Conservation (phyloP, 768 basidiomycete genomes). For the Ramaria sp. region DNA sequence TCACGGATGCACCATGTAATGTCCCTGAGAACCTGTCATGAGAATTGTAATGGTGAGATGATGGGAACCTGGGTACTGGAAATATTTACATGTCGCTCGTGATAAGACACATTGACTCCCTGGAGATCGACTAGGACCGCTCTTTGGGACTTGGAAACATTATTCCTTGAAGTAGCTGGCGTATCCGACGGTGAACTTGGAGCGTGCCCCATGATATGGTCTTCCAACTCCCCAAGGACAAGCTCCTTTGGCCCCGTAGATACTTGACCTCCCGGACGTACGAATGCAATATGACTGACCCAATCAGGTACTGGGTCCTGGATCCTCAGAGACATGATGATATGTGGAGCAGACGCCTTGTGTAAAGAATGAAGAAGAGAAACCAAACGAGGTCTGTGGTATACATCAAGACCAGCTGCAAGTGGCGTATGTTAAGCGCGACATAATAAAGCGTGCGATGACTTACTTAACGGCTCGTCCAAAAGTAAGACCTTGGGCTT, state of each 20-base stretch:
- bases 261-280: constrained; percentile 34
- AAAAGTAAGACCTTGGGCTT: constrained; percentile 68
- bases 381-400: constrained; percentile 45
- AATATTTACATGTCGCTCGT: constrained; percentile 40
- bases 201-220: neutral
- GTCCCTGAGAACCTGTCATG: constrained; percentile 52
- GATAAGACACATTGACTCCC: constrained; percentile 63
- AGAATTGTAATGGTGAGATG: neutral
- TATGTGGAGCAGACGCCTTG: constrained; percentile 34
- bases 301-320: constrained; percentile 68
- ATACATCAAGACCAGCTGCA: constrained; percentile 66
- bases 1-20: constrained; percentile 75
- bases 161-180: neutral
- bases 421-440: neutral
- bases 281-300: constrained; percentile 56
- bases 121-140: constrained; percentile 48
- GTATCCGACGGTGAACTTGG: neutral
- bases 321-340: constrained; percentile 53
- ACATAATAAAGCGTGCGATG: neutral
- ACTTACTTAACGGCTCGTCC: constrained; percentile 86
- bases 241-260: constrained; percentile 39
- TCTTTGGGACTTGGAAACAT: constrained; percentile 12
- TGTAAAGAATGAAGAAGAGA: constrained; percentile 47
- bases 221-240: constrained; percentile 23
- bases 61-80: neutral